Conservation (phyloP, 2,329 filamentous ascomycete species). For the Hyphodiscus sp. region DNA sequence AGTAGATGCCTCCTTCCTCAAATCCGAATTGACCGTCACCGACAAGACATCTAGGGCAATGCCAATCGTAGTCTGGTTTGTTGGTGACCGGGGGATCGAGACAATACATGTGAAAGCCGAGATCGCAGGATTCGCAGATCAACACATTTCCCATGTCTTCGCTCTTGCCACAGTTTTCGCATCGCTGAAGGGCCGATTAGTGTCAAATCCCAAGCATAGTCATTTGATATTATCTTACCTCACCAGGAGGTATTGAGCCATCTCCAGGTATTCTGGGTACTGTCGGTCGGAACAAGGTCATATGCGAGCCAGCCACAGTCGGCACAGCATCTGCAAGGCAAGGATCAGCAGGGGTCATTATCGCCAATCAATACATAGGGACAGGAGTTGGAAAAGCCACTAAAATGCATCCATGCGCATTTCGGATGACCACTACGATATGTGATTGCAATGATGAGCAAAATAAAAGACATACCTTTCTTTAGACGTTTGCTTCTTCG, state of each 20-base stretch:
- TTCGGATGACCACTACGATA: background rate
- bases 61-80: conserved; percentile 84
- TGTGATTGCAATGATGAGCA: background rate
- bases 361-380: conserved; percentile 19
- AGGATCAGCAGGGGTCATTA: conserved; percentile 31
- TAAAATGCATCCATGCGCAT: conserved; percentile 15
- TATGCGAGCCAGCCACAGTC: conserved; percentile 91
- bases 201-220: conserved; percentile 30
- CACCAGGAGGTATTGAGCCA: conserved; percentile 37
- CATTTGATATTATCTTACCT: conserved; percentile 48
- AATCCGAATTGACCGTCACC: conserved; percentile 97
- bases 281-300: conserved; percentile 85
- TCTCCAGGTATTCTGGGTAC: conserved; percentile 59
- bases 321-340: conserved; percentile 54
- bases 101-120: conserved; percentile 80
- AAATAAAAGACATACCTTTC: conserved; percentile 55
- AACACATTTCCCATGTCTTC: conserved; percentile 67
- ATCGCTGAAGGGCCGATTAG: conserved; percentile 51
- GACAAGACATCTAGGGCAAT: conserved; percentile 89
- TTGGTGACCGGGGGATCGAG: conserved; percentile 77
- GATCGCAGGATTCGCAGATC: conserved; percentile 86
- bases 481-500: conserved; percentile 89
- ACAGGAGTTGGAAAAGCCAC: conserved; percentile 2
- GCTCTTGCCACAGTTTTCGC: conserved; percentile 77
- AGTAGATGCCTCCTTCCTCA: conserved; percentile 93